phyloP scores from a whole-genome alignment of 2,329 filamentous ascomycete species.

The Gaeumannomyces sp. region DNA sequence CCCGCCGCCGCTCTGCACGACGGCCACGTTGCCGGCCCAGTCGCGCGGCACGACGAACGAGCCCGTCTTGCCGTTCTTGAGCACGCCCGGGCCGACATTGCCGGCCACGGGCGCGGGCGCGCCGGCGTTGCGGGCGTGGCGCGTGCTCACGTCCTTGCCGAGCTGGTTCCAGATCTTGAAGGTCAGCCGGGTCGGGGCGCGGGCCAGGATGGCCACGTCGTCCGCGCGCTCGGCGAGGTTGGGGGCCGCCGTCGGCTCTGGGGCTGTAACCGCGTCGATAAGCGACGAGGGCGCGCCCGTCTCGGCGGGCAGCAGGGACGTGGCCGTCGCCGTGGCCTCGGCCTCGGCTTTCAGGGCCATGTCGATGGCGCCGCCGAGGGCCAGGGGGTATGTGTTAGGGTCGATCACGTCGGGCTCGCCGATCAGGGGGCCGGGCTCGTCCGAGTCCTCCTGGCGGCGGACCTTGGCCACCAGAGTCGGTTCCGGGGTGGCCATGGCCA shows the following conservation, averaged over 20 bases:
- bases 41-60: background rate
- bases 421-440: slow-evolving; percentile 3
- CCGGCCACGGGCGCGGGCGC: background rate
- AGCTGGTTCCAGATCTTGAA: background rate
- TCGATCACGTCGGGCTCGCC: slow-evolving; percentile 6
- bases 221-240: background rate
- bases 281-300: background rate
- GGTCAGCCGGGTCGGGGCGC: slow-evolving; percentile 1
- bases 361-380: slow-evolving; percentile 9
- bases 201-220: background rate
- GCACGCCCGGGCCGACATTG: background rate
- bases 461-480: background rate
- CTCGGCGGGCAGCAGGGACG: background rate
- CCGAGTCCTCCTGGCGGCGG: background rate
- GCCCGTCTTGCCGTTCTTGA: background rate
- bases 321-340: background rate
- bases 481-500: background rate
- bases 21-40: background rate
- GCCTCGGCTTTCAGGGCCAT: background rate
- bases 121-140: slow-evolving; percentile 1
- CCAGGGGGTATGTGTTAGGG: background rate
- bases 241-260: background rate
- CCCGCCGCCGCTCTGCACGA: background rate
- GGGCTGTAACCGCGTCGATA: background rate
- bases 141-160: background rate